These are phyloP conservation scores for Capsella rubella DNA, from an alignment of 441 rosid species.

Conservation along the genomic window DNA sequence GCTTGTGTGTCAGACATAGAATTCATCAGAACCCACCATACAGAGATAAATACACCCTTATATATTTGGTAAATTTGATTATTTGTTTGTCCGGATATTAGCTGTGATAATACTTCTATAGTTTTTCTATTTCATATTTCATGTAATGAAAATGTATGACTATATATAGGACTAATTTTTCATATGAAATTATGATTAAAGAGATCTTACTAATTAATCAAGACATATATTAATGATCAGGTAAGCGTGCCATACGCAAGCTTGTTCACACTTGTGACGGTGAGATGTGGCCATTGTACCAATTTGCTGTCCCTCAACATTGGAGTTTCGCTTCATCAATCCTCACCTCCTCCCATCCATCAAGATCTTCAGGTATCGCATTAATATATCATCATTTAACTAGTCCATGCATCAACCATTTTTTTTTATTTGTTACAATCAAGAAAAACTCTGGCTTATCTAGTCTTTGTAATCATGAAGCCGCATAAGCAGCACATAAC, in stretches of 20 bases:
- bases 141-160: background rate
- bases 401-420: background rate
- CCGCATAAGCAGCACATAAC: slow-evolving; percentile 61
- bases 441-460: slow-evolving; percentile 11
- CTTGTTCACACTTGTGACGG: slow-evolving; percentile 77
- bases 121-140: background rate
- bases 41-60: slow-evolving; percentile 21
- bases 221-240: slow-evolving; percentile 48
- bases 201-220: background rate
- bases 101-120: background rate
- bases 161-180: background rate
- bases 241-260: slow-evolving; percentile 87
- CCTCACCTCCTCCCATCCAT: slow-evolving; percentile 56
- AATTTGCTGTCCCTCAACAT: slow-evolving; percentile 84
- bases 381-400: slow-evolving; percentile 7
- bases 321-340: slow-evolving; percentile 69
- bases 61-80: background rate
- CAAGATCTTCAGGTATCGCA: slow-evolving; percentile 67
- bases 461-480: slow-evolving; percentile 38
- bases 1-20: slow-evolving; percentile 43
- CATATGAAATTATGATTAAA: background rate
- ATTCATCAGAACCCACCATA: slow-evolving; percentile 39
- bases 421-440: background rate
- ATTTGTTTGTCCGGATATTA: background rate
- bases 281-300: slow-evolving; percentile 93